A percentile compares a stretch with the other conserved stretches of the same genome.
phyloP scores from a whole-genome alignment of 768 basidiomycete genomes.

The Leucosporidium creatinivorum region DNA sequence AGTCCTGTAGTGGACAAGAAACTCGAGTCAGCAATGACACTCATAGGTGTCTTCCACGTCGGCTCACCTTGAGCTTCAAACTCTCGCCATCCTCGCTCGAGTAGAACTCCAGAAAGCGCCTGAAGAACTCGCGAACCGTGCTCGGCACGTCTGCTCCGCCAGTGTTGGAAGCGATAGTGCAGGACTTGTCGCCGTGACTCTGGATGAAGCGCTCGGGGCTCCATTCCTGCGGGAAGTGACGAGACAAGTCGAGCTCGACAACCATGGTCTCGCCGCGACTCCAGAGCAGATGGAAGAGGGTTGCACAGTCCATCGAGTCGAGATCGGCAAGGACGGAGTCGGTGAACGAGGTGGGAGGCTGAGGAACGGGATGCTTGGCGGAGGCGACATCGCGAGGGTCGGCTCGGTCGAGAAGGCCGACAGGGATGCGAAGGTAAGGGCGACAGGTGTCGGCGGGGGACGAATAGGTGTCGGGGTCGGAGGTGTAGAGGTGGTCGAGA shows the following conservation, averaged over 20 bases:
- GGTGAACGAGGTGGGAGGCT: not conserved
- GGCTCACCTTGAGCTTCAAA: conserved; percentile 67
- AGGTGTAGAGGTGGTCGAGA: not conserved
- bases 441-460: not conserved
- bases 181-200: conserved; percentile 56
- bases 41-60: no score
- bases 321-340: no score
- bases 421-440: not conserved
- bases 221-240: conserved; percentile 65
- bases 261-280: conserved; percentile 65
- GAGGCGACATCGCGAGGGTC: no score
- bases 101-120: conserved; percentile 62
- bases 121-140: conserved; percentile 72
- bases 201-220: conserved; percentile 71
- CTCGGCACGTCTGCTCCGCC: conserved; percentile 52
- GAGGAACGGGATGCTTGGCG: no score
- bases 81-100: conserved; percentile 37
- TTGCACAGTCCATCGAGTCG: conserved; percentile 7
- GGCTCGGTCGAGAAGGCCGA: not conserved
- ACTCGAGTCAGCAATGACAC: not conserved
- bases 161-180: conserved; percentile 49
- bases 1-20: conserved; percentile 56
- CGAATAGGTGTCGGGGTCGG: not conserved
- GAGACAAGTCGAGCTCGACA: conserved; percentile 55
- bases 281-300: conserved; percentile 65